A percentile compares a stretch with the other conserved stretches of the same genome.
phyloP scores from a whole-genome alignment of 1,139 yeast genomes.

The Diutina pseudorugosa region DNA sequence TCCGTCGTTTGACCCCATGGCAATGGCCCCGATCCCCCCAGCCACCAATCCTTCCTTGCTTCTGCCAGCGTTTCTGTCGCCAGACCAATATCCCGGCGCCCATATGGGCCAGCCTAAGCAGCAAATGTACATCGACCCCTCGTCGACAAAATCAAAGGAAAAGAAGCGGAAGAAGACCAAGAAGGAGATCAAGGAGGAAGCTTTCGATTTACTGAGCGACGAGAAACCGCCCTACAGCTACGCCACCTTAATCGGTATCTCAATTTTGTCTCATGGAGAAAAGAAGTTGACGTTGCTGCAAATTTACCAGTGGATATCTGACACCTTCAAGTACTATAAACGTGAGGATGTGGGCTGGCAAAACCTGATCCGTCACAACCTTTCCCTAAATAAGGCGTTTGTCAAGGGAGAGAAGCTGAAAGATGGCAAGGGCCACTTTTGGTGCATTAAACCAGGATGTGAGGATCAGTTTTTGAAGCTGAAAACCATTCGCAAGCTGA shows the following conservation, averaged over 20 bases:
- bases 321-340: conserved; percentile 73
- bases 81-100: background rate
- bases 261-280: conserved; percentile 74
- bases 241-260: conserved; percentile 90
- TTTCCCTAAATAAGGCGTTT: conserved; percentile 78
- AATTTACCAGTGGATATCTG: conserved; percentile 87
- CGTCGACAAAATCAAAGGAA: conserved; percentile 6
- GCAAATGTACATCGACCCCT: conserved; percentile 3
- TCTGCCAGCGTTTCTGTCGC: conserved; percentile 3
- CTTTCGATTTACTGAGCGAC: conserved; percentile 30
- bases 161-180: conserved; percentile 16
- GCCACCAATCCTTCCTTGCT: background rate
- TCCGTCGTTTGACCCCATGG: background rate
- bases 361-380: conserved; percentile 77
- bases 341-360: conserved; percentile 92
- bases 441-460: conserved; percentile 79
- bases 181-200: conserved; percentile 16
- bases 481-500: conserved; percentile 34
- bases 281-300: conserved; percentile 79
- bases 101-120: background rate
- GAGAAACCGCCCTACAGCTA: conserved; percentile 88
- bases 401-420: conserved; percentile 85
- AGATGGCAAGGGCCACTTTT: conserved; percentile 94
- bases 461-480: conserved; percentile 74
- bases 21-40: background rate